phyloP scores from a whole-genome alignment of 2,329 filamentous ascomycete genomes.

The Ophiocordyceps camponoti-leonardi region DNA sequence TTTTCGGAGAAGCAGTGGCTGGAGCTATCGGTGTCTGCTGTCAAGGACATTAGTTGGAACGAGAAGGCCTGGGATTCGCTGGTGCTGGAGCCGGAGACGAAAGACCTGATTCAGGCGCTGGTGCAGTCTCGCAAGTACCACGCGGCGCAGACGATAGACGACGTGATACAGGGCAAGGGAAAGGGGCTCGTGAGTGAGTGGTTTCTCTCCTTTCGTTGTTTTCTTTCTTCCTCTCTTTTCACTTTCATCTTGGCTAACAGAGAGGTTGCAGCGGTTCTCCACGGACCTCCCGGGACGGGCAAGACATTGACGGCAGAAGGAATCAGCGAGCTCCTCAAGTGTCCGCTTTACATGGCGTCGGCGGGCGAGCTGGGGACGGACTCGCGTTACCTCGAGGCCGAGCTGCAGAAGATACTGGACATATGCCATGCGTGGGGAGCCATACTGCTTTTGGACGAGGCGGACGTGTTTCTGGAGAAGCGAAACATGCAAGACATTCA shows the following conservation, averaged over 20 bases:
- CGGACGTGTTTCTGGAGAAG: conserved; percentile 70
- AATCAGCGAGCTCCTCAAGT: conserved; percentile 67
- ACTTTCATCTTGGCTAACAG: neutral
- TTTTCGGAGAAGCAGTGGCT: conserved; percentile 85
- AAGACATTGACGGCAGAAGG: conserved; percentile 81
- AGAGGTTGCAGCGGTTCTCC: conserved; percentile 41
- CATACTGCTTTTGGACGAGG: conserved; percentile 71
- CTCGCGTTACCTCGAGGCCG: conserved; percentile 52
- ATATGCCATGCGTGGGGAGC: conserved; percentile 78
- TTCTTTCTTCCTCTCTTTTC: neutral
- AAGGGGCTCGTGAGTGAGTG: conserved; percentile 56
- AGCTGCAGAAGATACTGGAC: conserved; percentile 71
- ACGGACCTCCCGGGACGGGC: conserved; percentile 73
- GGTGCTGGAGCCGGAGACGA: conserved; percentile 47
- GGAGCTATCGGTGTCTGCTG: conserved; percentile 64
- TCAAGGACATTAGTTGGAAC: conserved; percentile 75
- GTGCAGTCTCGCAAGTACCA: conserved; percentile 76
- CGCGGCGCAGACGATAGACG: conserved; percentile 65
- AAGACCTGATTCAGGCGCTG: conserved; percentile 54
- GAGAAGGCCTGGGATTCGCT: conserved; percentile 66
- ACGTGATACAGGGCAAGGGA: conserved; percentile 69
- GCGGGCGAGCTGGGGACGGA: conserved; percentile 72
- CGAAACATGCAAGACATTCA: conserved; percentile 70
- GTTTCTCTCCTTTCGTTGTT: neutral
- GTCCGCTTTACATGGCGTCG: conserved; percentile 68